These are phyloP conservation scores for Candida buenavistaensis DNA, from an alignment of 1,139 yeast species.

Conservation along the genomic window DNA sequence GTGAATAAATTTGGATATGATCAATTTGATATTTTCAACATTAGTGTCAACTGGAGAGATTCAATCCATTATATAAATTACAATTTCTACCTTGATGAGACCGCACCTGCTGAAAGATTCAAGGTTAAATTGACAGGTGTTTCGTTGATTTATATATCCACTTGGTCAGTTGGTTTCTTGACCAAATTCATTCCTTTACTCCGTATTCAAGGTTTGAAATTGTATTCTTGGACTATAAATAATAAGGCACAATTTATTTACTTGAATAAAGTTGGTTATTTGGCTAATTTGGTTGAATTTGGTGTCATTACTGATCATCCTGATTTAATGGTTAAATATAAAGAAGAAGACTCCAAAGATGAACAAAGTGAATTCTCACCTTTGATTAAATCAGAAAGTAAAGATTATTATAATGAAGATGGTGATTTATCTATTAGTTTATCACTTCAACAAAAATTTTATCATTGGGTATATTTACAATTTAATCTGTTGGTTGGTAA, in stretches of 20 bases:
- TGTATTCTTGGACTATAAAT: conserved; percentile 87
- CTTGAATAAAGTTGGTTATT: conserved; percentile 28
- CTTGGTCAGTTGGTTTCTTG: conserved; percentile 41
- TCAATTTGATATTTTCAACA: conserved; percentile 39
- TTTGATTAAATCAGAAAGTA: conserved; percentile 6
- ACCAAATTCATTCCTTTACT: conserved; percentile 38
- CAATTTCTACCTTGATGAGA: conserved; percentile 34
- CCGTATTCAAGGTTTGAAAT: conserved; percentile 44
- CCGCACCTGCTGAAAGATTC: conserved; percentile 22
- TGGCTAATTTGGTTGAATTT: conserved; percentile 29
- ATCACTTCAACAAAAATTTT: conserved; percentile 23
- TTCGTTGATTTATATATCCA: conserved; percentile 38
- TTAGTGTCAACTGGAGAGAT: conserved; percentile 36
- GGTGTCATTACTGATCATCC: conserved; percentile 70
- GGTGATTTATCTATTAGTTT: conserved; percentile 20
- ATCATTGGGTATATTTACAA: conserved; percentile 17
- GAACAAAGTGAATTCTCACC: conserved; percentile 6
- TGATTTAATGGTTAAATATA: conserved; percentile 30
- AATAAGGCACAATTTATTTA: conserved; percentile 48
- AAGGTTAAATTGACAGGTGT: conserved; percentile 38
- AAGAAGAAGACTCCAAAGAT: conserved; percentile 10
- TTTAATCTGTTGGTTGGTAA: conserved; percentile 18
- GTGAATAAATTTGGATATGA: conserved; percentile 19
- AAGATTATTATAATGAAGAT: conserved; percentile 13
- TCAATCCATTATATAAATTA: conserved; percentile 37